Base-by-base conservation (phyloP, 2,329 filamentous ascomycete genomes). In the Emergomyces africanus region DNA sequence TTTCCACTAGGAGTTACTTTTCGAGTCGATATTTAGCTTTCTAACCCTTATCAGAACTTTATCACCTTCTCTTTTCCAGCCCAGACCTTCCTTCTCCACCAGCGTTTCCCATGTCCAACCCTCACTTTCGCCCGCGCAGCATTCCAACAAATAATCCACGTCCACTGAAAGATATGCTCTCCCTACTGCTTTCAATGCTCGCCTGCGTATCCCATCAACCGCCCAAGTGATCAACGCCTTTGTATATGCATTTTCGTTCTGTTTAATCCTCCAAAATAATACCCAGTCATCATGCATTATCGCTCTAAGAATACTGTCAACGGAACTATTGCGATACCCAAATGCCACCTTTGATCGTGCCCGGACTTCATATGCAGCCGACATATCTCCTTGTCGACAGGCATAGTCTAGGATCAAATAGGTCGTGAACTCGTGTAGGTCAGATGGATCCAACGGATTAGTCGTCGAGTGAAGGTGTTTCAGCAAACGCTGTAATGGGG, bases 351-450 rank as follows among this genome's bases (percentile, higher is more conserved):
- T 74, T 44, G 74, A 72, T 25, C 68, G 70, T 57, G 81, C 75
- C 58, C 85, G 82, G 58, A 90, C 75, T 2, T 81, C 78, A 68
- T 87, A 89, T 1, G 92, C 94, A 58, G 86, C 83, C 1, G 81
- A 79, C 30, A 95, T 75, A 64, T 95, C 83, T 14, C 82, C 80
- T 64, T 91, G 84, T 28, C 94, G 85, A 70, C 94, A 97, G 5
- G 90, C 90, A 46, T 90, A 82, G 73, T 99, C 94, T 30, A 99
- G 81, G 54, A 96, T 84, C 30, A 90, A 79, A 67, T 96, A 95
- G 37, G 83, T 82, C 2, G 85, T 83, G 57, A 95, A 87, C 67
- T 97, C 94, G 54, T 85, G 82, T 3, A 90, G 74, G 68, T 96
- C 90, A 5, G 86, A 78, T 2, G 79, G 76, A 0, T 87, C 83